A percentile compares a stretch with the other conserved stretches of the same genome.
These are phyloP conservation scores for Cryptosporidium ubiquitum DNA, from an alignment of 169 alveolate species.

Conservation along the genomic window DNA sequence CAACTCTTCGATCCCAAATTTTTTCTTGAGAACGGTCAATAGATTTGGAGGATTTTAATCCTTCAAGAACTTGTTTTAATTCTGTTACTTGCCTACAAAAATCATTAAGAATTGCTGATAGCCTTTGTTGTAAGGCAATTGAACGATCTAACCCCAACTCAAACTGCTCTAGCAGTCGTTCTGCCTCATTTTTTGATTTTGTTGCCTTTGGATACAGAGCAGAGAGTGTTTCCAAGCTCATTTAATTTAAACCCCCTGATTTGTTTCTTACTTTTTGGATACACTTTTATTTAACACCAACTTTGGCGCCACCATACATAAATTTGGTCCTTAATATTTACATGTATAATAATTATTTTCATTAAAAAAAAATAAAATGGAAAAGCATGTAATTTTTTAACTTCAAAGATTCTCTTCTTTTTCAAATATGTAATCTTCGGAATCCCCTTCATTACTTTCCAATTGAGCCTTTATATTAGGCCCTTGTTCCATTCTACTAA, in stretches of 20 bases:
- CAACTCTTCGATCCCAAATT: conserved; percentile 65
- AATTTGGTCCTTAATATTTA: not conserved
- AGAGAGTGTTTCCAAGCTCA: conserved; percentile 56
- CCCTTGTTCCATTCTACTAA: not conserved
- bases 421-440: conserved; percentile 30
- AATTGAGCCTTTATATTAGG: not conserved
- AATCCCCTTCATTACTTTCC: not conserved
- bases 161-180: conserved; percentile 61
- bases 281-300: not conserved
- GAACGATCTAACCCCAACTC: conserved; percentile 73
- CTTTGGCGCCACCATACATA: conserved; percentile 1
- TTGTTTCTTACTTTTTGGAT: not conserved
- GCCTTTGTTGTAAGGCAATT: conserved; percentile 53
- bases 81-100: conserved; percentile 64
- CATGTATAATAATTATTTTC: not conserved
- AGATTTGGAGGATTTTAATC: not conserved
- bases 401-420: conserved; percentile 6
- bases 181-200: conserved; percentile 60
- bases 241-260: conserved; percentile 15
- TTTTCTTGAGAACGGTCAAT: conserved; percentile 47
- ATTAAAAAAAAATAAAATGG: not conserved
- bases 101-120: conserved; percentile 63
- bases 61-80: not conserved
- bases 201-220: conserved; percentile 70
- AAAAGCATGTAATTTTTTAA: not conserved